Conservation (phyloP, 1,284 basidiomycete genomes). For the Austropuccinia psidii region DNA sequence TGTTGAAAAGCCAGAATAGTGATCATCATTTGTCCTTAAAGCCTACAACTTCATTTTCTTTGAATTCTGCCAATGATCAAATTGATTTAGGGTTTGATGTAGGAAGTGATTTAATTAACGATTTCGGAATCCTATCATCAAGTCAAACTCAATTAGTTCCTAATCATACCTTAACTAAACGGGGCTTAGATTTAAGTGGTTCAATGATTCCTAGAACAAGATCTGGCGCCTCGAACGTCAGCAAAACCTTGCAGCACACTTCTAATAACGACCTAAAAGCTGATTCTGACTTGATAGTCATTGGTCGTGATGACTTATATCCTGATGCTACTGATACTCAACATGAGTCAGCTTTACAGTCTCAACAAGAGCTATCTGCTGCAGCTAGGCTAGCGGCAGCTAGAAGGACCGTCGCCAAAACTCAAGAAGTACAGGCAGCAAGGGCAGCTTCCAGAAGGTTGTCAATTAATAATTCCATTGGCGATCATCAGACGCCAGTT, state of each 20-base stretch:
- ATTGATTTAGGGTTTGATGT: too few species aligned
- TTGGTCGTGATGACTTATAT: too few species aligned
- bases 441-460: conserved; percentile 25
- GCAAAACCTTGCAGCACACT: neutral
- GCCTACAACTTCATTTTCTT: neutral
- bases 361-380: conserved; percentile 6
- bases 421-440: conserved; percentile 24
- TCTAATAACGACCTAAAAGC: conserved; percentile 27
- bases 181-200: neutral
- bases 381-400: conserved; percentile 33
- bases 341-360: neutral
- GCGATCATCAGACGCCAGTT: conserved; percentile 5
- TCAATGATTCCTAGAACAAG: conserved; percentile 27
- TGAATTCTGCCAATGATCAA: too few species aligned
- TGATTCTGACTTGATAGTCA: neutral
- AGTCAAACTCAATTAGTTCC: neutral
- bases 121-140: conserved; percentile 11
- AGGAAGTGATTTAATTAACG: neutral
- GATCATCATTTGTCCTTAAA: neutral
- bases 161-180: conserved; percentile 14
- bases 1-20: neutral
- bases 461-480: conserved; percentile 1
- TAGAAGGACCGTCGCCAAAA: conserved; percentile 30
- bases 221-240: conserved; percentile 14
- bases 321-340: neutral